Conservation (phyloP, 805 yeast species). For the Debaryomyces tyrocola region DNA sequence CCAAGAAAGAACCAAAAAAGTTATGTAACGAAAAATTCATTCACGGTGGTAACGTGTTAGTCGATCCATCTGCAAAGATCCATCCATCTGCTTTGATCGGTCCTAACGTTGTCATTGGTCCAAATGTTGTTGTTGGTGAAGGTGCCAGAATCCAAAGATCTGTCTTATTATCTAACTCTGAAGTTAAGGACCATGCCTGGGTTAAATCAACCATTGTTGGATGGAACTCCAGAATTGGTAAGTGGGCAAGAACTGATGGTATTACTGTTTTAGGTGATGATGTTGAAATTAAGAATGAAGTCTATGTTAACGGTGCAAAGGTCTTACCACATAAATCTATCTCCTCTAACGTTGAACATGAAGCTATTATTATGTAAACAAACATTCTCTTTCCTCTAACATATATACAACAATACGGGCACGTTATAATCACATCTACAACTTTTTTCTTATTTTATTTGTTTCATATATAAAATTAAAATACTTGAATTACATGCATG, state of each 20-base stretch:
- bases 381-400: neutral
- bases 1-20: constrained; percentile 73
- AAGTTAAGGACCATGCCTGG: constrained; percentile 95
- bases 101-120: constrained; percentile 97
- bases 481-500: too few relatives aligned
- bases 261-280: constrained; percentile 98
- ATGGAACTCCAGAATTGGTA: constrained; percentile 97
- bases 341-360: constrained; percentile 94
- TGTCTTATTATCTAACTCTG: constrained; percentile 86
- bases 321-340: constrained; percentile 98
- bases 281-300: constrained; percentile 96
- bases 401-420: too few relatives aligned
- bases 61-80: constrained; percentile 93
- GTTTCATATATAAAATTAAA: too few relatives aligned
- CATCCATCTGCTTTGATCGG: constrained; percentile 94
- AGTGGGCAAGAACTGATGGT: constrained; percentile 99
- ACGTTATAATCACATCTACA: too few relatives aligned
- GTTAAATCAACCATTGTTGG: constrained; percentile 97
- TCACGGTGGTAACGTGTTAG: constrained; percentile 88
- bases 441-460: too few relatives aligned
- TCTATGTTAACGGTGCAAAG: constrained; percentile 98
- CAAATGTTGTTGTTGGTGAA: constrained; percentile 91
- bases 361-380: constrained; percentile 92
- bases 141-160: constrained; percentile 98
- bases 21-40: constrained; percentile 71